Percentiles rank a stretch among this genome's conserved stretches.
Evolutionary conservation across 2,329 filamentous ascomycete species (phyloP).

Genomic region (Chaetomium globosum): DNA sequence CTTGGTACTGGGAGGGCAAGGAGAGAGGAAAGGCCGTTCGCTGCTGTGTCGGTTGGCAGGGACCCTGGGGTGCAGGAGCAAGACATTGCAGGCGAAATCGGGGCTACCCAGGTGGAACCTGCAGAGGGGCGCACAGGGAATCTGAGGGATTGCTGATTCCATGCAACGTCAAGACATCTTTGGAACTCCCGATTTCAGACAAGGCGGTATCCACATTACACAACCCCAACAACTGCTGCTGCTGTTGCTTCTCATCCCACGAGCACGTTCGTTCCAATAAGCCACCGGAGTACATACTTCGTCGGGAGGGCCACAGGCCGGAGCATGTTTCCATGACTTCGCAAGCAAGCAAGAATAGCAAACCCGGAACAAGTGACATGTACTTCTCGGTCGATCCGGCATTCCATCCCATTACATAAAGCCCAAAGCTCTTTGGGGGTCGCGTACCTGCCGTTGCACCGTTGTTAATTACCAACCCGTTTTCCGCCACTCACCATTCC

Average conservation of each 20-base stretch:
- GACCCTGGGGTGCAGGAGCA: conserved; percentile 1
- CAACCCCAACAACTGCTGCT: background rate
- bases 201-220: conserved; percentile 1
- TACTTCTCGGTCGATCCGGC: conserved; percentile 14
- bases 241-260: background rate
- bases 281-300: background rate
- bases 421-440: conserved; percentile 8
- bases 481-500: conserved; percentile 13
- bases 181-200: background rate
- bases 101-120: conserved; percentile 1
- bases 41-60: background rate
- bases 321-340: background rate
- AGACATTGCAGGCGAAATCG: conserved; percentile 8
- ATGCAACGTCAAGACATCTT: conserved; percentile 3
- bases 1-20: too few species aligned
- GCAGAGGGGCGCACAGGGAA: conserved; percentile 7
- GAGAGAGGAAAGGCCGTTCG: background rate
- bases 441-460: background rate
- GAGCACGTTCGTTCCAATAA: conserved; percentile 5
- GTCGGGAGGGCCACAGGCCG: background rate
- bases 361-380: background rate
- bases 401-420: conserved; percentile 18
- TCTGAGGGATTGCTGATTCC: background rate
- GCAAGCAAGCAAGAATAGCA: background rate
- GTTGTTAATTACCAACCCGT: conserved; percentile 7